A percentile compares a stretch with the other conserved stretches of the same genome.
phyloP scores from a whole-genome alignment of 352 stramenopile species.

The Pythium folliculosum region DNA sequence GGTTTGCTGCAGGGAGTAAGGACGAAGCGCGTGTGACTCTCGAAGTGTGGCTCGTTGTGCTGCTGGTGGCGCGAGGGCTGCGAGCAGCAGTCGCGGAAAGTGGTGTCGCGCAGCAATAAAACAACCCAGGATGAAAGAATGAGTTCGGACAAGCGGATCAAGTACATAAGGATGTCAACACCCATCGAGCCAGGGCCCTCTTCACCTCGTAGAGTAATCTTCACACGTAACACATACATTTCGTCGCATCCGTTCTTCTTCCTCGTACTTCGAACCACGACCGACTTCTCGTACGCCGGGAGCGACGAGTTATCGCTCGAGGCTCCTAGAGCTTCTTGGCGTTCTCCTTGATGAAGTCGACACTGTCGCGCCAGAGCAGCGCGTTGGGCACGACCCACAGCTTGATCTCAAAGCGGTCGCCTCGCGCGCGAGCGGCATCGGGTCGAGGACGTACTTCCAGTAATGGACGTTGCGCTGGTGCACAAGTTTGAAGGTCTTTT shows the following conservation, averaged over 20 bases:
- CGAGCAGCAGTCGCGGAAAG: background rate
- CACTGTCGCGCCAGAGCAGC: conserved; percentile 8
- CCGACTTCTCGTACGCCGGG: too few species aligned
- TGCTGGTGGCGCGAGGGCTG: background rate
- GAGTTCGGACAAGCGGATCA: too few species aligned
- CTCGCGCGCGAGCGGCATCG: conserved; percentile 8
- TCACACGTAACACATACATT: too few species aligned
- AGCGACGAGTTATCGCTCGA: too few species aligned
- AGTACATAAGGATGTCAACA: too few species aligned
- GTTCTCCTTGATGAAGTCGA: conserved; percentile 13
- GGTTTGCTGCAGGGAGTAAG: conserved; percentile 5
- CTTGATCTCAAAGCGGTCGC: conserved; percentile 15
- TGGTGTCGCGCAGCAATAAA: background rate
- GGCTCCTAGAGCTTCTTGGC: conserved; percentile 8
- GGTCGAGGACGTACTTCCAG: conserved; percentile 9
- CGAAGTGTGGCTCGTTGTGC: conserved; percentile 2
- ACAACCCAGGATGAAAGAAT: background rate
- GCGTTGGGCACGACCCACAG: conserved; percentile 18
- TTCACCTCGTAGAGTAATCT: too few species aligned
- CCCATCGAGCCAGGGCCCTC: too few species aligned
- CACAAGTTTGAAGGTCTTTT: background rate
- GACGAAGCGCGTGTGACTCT: conserved; percentile 15
- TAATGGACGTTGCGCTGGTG: conserved; percentile 8
- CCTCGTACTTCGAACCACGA: too few species aligned
- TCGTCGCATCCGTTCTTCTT: too few species aligned